Evolutionary conservation across 768 basidiomycete genomes (phyloP).

Genomic region (Mycena kentingensis): DNA sequence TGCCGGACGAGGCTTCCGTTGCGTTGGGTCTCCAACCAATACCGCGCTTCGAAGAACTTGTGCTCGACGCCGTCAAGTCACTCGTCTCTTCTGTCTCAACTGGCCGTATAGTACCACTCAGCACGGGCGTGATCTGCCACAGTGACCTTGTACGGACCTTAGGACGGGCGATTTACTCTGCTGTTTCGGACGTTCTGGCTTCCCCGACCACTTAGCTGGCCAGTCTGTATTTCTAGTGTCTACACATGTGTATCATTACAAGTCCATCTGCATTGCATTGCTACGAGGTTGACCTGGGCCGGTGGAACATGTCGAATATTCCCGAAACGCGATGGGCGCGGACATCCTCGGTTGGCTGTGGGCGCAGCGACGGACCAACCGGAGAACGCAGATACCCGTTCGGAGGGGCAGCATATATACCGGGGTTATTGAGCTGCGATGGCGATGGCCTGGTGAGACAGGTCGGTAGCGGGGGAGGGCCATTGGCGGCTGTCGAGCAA

Average conservation of each 20-base stretch:
- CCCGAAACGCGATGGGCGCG: constrained; percentile 17
- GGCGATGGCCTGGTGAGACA: constrained; percentile 44
- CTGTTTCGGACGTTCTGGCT: constrained; percentile 43
- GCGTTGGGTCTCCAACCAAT: constrained; percentile 56
- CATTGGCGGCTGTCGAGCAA: constrained; percentile 8
- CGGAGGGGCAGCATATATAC: constrained; percentile 40
- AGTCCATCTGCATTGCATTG: not conserved
- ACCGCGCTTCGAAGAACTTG: constrained; percentile 55
- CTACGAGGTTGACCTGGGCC: constrained; percentile 17
- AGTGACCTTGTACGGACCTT: constrained; percentile 47
- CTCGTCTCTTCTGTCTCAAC: constrained; percentile 32
- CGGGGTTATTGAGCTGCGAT: constrained; percentile 43
- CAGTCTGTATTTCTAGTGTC: constrained; percentile 23
- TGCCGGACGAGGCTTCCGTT: constrained; percentile 14
- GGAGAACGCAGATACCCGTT: constrained; percentile 21
- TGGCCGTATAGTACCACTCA: constrained; percentile 55
- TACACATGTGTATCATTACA: constrained; percentile 16
- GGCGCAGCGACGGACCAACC: constrained; percentile 6
- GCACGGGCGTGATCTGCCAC: constrained; percentile 66
- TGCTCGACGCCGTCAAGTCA: constrained; percentile 50
- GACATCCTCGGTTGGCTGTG: constrained; percentile 6
- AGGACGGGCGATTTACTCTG: constrained; percentile 51
- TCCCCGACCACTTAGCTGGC: no score
- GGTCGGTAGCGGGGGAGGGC: constrained; percentile 21
- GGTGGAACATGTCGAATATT: constrained; percentile 21